Evolutionary conservation across 108 stramenopile genomes (phyloP).

Genomic region (Nitzschia sp.): DNA sequence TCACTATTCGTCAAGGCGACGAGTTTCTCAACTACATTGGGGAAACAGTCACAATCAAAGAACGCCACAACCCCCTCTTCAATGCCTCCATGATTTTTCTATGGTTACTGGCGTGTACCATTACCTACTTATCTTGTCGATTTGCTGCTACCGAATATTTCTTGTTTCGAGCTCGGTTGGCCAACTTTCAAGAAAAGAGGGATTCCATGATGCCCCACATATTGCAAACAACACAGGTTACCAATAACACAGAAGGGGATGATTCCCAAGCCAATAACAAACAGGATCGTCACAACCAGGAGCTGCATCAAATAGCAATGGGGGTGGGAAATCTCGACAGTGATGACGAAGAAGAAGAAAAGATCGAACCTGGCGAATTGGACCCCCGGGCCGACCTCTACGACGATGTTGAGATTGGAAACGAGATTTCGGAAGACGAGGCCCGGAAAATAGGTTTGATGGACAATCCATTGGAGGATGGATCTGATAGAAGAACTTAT

Average conservation of each 20-base stretch:
- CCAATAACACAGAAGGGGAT: background rate
- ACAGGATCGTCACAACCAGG: background rate
- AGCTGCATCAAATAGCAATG: background rate
- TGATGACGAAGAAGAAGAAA: conserved; percentile 7
- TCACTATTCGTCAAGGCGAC: conserved; percentile 38
- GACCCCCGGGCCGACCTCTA: background rate
- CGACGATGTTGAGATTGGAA: background rate
- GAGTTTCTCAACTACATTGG: conserved; percentile 1
- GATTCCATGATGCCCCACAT: background rate
- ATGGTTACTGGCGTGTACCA: conserved; percentile 21
- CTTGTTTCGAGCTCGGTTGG: conserved; percentile 10
- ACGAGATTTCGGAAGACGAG: background rate
- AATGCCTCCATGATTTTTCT: conserved; percentile 27
- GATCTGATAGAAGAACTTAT: background rate
- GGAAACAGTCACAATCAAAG: conserved; percentile 10
- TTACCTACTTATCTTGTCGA: background rate
- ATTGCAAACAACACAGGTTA: no score
- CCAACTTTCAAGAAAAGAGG: conserved; percentile 3
- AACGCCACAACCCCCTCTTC: conserved; percentile 6
- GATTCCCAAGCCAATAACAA: background rate
- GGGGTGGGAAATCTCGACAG: background rate
- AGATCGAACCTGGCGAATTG: background rate
- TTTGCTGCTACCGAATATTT: conserved; percentile 10
- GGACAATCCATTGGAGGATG: background rate
- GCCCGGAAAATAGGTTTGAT: background rate